Conservation (phyloP, 108 stramenopile genomes). For the Schizochytrium sp. region DNA sequence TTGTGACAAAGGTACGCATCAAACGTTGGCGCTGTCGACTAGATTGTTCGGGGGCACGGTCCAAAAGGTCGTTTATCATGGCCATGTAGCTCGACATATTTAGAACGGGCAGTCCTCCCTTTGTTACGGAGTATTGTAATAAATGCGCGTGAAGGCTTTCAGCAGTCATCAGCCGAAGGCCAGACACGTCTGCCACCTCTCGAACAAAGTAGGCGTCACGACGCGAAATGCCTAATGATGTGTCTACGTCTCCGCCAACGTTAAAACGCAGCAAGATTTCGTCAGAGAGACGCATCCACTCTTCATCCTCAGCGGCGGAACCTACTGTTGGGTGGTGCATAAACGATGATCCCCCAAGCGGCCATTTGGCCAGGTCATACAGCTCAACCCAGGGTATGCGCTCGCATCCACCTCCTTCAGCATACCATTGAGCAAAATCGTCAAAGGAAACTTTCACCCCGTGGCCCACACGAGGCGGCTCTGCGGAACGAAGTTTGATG, state of each 20-base stretch:
- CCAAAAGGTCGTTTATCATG: constrained; percentile 18
- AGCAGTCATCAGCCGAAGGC: constrained; percentile 12
- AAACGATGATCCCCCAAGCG: constrained; percentile 6
- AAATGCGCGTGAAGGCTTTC: constrained; percentile 4
- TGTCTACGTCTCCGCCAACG: neutral
- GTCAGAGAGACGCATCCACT: constrained; percentile 10
- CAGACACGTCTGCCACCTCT: constrained; percentile 39
- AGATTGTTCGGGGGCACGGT: neutral
- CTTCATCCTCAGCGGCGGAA: constrained; percentile 5
- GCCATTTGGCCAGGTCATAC: constrained; percentile 51
- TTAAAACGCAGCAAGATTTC: constrained; percentile 6
- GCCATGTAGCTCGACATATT: neutral
- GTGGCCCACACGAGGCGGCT: neutral
- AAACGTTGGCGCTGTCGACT: neutral
- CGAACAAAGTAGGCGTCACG: constrained; percentile 16
- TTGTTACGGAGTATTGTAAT: neutral
- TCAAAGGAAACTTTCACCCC: constrained; percentile 28
- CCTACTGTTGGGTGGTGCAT: neutral
- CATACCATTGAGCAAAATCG: constrained; percentile 49
- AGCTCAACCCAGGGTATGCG: constrained; percentile 49
- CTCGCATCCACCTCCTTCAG: constrained; percentile 28
- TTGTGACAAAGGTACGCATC: neutral
- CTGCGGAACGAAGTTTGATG: neutral
- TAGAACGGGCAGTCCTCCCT: neutral
- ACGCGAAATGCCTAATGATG: neutral